These are phyloP conservation scores for Zizania palustris DNA, from an alignment of 202 grass and related monocot genomes.

Conservation along the genomic window DNA sequence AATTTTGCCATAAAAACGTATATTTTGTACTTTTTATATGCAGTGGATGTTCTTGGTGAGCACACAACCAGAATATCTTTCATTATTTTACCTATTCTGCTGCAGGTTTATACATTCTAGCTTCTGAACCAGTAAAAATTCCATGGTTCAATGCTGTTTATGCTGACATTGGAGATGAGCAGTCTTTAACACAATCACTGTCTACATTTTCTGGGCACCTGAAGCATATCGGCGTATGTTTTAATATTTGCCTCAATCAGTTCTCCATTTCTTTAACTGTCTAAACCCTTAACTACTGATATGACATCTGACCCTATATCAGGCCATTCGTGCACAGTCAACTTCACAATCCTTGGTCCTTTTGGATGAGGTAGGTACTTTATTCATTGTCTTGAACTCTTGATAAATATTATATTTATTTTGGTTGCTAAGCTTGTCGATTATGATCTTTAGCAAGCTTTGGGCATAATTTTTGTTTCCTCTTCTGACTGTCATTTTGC, in stretches of 20 bases:
- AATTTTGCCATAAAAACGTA: conserved; percentile 16
- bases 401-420: conserved; percentile 22
- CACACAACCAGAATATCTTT: conserved; percentile 20
- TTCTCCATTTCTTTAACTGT: conserved; percentile 20
- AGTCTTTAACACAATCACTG: conserved; percentile 77
- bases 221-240: conserved; percentile 75
- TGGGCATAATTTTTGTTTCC: not conserved
- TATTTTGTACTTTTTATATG: not conserved
- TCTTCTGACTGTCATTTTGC: not conserved
- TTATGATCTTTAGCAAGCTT: conserved; percentile 7
- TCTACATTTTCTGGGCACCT: conserved; percentile 89
- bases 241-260: conserved; percentile 29
- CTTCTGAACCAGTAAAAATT: conserved; percentile 86
- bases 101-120: conserved; percentile 75
- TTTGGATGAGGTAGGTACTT: conserved; percentile 67
- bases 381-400: conserved; percentile 22
- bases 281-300: conserved; percentile 25
- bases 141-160: conserved; percentile 86
- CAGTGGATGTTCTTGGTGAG: conserved; percentile 18
- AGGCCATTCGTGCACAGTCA: conserved; percentile 63
- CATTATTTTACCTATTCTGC: conserved; percentile 39
- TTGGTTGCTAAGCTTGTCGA: conserved; percentile 7
- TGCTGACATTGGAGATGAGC: conserved; percentile 87
- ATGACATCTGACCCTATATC: conserved; percentile 29
- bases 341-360: conserved; percentile 73